Evolutionary conservation across 2,329 filamentous ascomycete species (phyloP).

Genomic region (Blastomyces percursus): DNA sequence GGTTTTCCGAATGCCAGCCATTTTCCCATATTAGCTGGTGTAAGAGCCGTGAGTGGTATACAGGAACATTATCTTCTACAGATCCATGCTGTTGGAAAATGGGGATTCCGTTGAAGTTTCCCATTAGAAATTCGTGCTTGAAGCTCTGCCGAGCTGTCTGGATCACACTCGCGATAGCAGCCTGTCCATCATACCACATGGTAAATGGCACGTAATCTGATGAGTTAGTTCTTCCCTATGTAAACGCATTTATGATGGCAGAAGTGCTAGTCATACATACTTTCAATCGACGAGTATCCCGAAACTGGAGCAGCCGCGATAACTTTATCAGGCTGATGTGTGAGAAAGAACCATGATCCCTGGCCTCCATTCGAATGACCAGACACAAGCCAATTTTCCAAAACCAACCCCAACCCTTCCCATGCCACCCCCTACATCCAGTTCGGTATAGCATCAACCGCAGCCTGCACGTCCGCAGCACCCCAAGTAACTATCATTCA

Average conservation of each 20-base stretch:
- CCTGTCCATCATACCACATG: slow-evolving; percentile 46
- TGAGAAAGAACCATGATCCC: slow-evolving; percentile 47
- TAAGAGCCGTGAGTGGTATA: slow-evolving; percentile 47
- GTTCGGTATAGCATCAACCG: slow-evolving; percentile 37
- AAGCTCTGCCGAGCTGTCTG: slow-evolving; percentile 42
- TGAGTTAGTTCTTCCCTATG: neutral
- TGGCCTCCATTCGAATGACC: slow-evolving; percentile 54
- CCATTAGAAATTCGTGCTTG: slow-evolving; percentile 44
- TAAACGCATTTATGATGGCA: slow-evolving; percentile 1
- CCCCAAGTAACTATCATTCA: slow-evolving; percentile 40
- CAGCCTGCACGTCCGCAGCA: slow-evolving; percentile 45
- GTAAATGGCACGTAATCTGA: slow-evolving; percentile 47
- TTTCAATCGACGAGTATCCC: slow-evolving; percentile 48
- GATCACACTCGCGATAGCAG: slow-evolving; percentile 38
- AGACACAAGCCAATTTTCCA: slow-evolving; percentile 41
- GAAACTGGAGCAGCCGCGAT: slow-evolving; percentile 48
- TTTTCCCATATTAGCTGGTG: slow-evolving; percentile 38
- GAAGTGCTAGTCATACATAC: slow-evolving; percentile 12
- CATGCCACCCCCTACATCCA: slow-evolving; percentile 43
- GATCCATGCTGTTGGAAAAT: slow-evolving; percentile 48
- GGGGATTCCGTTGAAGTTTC: slow-evolving; percentile 43
- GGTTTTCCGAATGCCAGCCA: slow-evolving; percentile 35
- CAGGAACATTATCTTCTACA: slow-evolving; percentile 48
- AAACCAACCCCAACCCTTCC: slow-evolving; percentile 38
- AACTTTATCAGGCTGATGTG: slow-evolving; percentile 46